Evolutionary conservation across 2,329 filamentous ascomycete species (phyloP), one percentile per base, ranked within the genome.

Genomic region (Colletotrichum neosansevieriae): DNA sequence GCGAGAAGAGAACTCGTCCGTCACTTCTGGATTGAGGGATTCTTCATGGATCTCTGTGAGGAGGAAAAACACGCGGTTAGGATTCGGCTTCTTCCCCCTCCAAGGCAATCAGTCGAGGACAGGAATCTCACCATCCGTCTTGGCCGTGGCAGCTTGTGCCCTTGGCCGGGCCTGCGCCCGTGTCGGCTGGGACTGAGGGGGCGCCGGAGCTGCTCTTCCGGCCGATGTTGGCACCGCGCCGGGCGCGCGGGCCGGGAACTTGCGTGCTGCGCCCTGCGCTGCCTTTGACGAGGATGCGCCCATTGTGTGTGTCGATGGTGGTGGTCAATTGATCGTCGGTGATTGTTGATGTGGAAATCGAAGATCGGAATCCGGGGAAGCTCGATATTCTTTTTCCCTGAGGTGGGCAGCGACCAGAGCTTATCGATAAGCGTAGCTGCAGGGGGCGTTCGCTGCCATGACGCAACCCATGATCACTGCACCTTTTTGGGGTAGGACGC

Each of bases 1-100:
- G 15, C 86, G 85, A 56, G 78, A 77, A 9, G 85, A 83, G 75
- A 86, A 88, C 70, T 78, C 82, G n/a, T 79, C 74, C 50, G 79
- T 76, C 17, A 77, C 70, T 40, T 85, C 80, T n/a, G 83, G 80
- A 65, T 83, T 79, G 69, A 73, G 72, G 40, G 76, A 76, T 66
- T 85, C 81, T 44, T 78, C 74, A 60, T 74, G 77, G 68, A 82
- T 79, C 10, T 79, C 82, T 85, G 21, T 21, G 59, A 67, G 69
- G 3, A 45, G 11, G 9, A 7, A 3, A 1, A 24, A 24, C 5
- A 12, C 19, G 5, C 7, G 34, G 17, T 68, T 10, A 47, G 12
- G 57, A 15, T 44, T 44, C 40, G 40, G n/a, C 21, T 21, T 24
- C 24, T 24, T 24, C 24, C 24, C 24, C n/a, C 13, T 44, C 40